Base-by-base conservation (phyloP, 768 basidiomycete species). In the Panaeolus papilionaceus region DNA sequence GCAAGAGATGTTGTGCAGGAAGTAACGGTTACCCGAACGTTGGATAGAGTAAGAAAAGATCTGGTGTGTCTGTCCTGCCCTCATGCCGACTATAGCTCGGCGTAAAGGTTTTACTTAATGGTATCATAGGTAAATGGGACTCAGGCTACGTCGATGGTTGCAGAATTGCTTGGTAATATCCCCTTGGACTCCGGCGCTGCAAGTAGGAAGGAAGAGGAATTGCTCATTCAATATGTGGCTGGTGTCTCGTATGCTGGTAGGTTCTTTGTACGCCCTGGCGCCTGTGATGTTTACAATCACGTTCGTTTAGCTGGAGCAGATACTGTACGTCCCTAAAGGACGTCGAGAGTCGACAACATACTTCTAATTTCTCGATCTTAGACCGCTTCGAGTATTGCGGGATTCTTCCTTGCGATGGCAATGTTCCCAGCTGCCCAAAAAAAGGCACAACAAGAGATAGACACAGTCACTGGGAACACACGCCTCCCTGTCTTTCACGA, bases 1-100 rank as follows among this genome's bases (percentile, higher is more conserved):
- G 86, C 86, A 84, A 82, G 81, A 45, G 74, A 74, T 26, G 80
- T 81, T 37, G 81, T 85, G 7, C 73, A 79, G 40, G 81, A 83
- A 65, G 86, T 87, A 86, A 79, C 80, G 40, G 80, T 86, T 67
- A 77, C 75, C 2, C 81, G 14, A 16, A 58, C 82, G 0, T 81
- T 82, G 66, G 71, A 73, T 20, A 74, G 76, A 28, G 82, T 81
- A 1, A 74, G 77, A 64, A 72, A 77, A 11, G 74, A 78, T 44
- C 72, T 85, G 69, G 86, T 86, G 66, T 62, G 79, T 71, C 18
- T 23, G 1, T 23, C 23, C 23, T 23, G 23, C 23, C 23, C 23
- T 3, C 18, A 0, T 12, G 11, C 18, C 42, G 4, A 14, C 42
- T 18, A 44, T 44, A 14, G 5, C 33, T 33, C 33, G 33, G 33